A percentile compares a stretch with the other conserved stretches of the same genome.
Conservation (phyloP, 495 filamentous ascomycete species). For the Lasiosphaeriaceae sp. region DNA sequence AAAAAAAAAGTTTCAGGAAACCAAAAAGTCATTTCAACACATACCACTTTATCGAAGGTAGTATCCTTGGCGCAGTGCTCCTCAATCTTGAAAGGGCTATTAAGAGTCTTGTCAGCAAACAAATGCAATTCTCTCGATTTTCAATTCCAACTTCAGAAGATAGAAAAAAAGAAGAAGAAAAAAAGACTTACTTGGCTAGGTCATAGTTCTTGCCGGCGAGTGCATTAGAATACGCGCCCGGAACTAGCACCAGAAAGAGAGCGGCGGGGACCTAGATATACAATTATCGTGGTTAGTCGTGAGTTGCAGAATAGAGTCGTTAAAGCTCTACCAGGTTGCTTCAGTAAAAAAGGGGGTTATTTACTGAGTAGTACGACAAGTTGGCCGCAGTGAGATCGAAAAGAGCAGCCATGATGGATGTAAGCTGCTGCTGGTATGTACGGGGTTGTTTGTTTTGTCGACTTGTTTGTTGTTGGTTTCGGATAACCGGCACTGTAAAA, state of each 20-base stretch:
- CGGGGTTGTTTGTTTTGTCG: too few species aligned
- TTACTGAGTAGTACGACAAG: constrained; percentile 45
- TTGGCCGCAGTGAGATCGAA: constrained; percentile 38
- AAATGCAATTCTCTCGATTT: not conserved
- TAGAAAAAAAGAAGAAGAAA: not conserved
- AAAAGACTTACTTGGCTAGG: constrained; percentile 20
- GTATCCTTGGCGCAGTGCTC: constrained; percentile 33
- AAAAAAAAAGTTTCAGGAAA: not conserved
- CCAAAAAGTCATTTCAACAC: constrained; percentile 4
- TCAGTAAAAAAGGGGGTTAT: too few species aligned
- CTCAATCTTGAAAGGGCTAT: constrained; percentile 24
- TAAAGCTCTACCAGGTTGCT: too few species aligned
- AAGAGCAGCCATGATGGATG: constrained; percentile 36
- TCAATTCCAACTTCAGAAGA: not conserved
- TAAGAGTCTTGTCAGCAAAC: not conserved
- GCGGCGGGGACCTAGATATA: constrained; percentile 42
- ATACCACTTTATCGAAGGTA: constrained; percentile 38
- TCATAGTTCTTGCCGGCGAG: constrained; percentile 42
- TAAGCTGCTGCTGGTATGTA: too few species aligned
- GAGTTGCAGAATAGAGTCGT: too few species aligned
- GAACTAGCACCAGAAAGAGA: constrained; percentile 34
- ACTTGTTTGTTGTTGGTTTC: too few species aligned
- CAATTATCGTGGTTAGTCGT: constrained; percentile 1
- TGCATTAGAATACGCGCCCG: constrained; percentile 31
- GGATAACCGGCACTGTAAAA: too few species aligned